Conservation (phyloP, 2,329 filamentous ascomycete genomes). For the Herpotrichia juniperi region DNA sequence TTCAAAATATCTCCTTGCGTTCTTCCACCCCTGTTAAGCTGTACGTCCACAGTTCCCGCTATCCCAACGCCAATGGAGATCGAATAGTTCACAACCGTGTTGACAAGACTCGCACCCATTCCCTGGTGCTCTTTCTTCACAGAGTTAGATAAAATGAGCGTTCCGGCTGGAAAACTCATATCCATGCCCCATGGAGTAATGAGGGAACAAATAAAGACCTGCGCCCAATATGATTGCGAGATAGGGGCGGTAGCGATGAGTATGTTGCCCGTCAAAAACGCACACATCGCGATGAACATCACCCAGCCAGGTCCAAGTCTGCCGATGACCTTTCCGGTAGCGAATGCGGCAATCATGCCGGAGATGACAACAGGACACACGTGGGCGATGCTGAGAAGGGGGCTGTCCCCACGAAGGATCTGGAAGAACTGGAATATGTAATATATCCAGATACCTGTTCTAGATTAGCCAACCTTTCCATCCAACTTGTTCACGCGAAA, state of each 20-base stretch:
- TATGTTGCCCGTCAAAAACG: slow-evolving; percentile 43
- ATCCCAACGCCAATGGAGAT: slow-evolving; percentile 52
- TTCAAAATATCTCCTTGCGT: slow-evolving; percentile 33
- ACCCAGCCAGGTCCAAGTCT: slow-evolving; percentile 33
- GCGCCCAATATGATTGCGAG: slow-evolving; percentile 52
- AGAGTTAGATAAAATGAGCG: slow-evolving; percentile 47
- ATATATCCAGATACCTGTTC: slow-evolving; percentile 34
- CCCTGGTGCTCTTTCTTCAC: slow-evolving; percentile 49
- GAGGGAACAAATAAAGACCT: slow-evolving; percentile 38
- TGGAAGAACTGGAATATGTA: slow-evolving; percentile 40
- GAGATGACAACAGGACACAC: slow-evolving; percentile 32
- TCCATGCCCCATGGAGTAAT: slow-evolving; percentile 50
- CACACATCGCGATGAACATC: slow-evolving; percentile 39
- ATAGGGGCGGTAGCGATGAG: slow-evolving; percentile 49
- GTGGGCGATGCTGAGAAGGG: slow-evolving; percentile 34
- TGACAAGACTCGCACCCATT: slow-evolving; percentile 48
- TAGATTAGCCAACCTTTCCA: too few species aligned
- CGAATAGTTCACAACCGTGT: slow-evolving; percentile 51
- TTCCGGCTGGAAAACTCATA: slow-evolving; percentile 50
- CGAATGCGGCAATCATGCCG: slow-evolving; percentile 39
- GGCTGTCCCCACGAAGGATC: slow-evolving; percentile 26
- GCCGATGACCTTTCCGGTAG: slow-evolving; percentile 37
- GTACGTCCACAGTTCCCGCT: slow-evolving; percentile 49
- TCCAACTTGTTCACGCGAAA: too few species aligned
- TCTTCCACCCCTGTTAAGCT: slow-evolving; percentile 42